Percentiles rank a stretch among this genome's conserved stretches.
Evolutionary conservation across 345 rosid species (phyloP).

Genomic region (Clausena lansium): DNA sequence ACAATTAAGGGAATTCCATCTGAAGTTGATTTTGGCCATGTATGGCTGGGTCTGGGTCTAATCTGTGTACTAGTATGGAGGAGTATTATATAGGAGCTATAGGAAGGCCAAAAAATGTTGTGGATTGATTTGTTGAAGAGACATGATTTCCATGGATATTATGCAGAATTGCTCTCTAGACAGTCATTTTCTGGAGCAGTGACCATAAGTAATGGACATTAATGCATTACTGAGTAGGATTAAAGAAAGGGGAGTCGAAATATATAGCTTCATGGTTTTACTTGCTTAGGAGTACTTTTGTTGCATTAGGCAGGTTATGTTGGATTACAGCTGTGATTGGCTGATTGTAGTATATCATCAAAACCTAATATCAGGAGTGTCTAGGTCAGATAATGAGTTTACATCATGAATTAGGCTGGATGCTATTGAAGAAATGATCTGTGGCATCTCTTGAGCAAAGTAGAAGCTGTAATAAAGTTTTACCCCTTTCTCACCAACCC

Average conservation of each 20-base stretch:
- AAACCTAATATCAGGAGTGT: background rate
- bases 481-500: background rate
- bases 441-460: background rate
- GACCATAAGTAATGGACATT: background rate
- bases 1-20: background rate
- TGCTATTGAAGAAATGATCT: background rate
- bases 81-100: background rate
- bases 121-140: background rate
- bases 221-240: background rate
- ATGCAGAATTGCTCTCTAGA: background rate
- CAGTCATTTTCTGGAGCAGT: background rate
- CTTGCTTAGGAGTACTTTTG: background rate
- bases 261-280: background rate
- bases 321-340: background rate
- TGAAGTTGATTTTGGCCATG: background rate
- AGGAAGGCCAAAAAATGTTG: background rate
- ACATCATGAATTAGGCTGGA: background rate
- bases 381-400: background rate
- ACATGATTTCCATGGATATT: background rate
- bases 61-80: background rate
- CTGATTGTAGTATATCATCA: background rate
- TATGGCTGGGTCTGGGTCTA: background rate
- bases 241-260: background rate
- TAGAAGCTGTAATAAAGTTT: background rate
- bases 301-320: background rate